These are phyloP conservation scores for Wickerhamiella cacticola DNA, from an alignment of 805 yeast genomes.

Conservation along the genomic window DNA sequence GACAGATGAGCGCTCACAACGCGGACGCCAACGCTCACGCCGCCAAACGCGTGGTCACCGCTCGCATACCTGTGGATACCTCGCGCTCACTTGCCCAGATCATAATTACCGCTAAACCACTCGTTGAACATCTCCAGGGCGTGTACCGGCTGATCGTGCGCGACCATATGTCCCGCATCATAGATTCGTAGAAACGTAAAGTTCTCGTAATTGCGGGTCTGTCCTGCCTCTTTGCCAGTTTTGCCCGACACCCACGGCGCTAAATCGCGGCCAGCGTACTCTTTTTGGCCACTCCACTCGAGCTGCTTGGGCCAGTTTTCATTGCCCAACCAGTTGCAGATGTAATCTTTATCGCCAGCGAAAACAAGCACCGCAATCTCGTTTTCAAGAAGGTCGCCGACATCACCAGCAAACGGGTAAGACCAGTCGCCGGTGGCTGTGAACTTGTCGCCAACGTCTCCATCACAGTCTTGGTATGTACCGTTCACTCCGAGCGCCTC, in stretches of 20 bases:
- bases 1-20: no score
- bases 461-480: constrained; percentile 63
- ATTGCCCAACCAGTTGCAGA: constrained; percentile 94
- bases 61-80: no score
- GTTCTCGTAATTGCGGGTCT: constrained; percentile 56
- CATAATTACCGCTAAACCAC: constrained; percentile 63
- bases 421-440: constrained; percentile 47
- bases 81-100: no score
- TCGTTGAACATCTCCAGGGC: constrained; percentile 71
- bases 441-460: constrained; percentile 60
- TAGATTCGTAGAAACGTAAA: constrained; percentile 74
- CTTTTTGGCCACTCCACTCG: constrained; percentile 51
- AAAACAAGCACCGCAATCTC: constrained; percentile 75
- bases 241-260: constrained; percentile 28
- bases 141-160: constrained; percentile 71
- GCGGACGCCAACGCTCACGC: no score
- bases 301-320: constrained; percentile 69
- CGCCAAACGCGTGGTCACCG: no score
- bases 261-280: constrained; percentile 36
- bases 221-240: constrained; percentile 45
- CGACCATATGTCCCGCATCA: constrained; percentile 96
- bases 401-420: constrained; percentile 57
- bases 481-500: constrained; percentile 77
- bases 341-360: constrained; percentile 93
- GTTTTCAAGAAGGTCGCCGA: constrained; percentile 56